Conservation (phyloP, 2,329 filamentous ascomycete species). For the Aureobasidium pullulans region DNA sequence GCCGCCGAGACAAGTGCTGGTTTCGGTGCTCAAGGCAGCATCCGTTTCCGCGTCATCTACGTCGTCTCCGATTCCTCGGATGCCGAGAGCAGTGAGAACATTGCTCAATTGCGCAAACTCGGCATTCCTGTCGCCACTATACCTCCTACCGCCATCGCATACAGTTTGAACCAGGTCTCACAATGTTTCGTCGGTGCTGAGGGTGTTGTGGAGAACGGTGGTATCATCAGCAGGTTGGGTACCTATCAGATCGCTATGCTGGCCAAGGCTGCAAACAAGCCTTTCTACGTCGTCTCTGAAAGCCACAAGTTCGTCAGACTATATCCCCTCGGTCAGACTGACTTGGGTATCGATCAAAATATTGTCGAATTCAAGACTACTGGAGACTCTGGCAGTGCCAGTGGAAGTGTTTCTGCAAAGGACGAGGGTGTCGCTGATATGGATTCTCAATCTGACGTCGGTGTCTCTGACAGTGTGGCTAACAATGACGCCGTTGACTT, state of each 20-base stretch:
- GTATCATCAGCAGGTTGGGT: constrained; percentile 81
- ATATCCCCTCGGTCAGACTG: constrained; percentile 73
- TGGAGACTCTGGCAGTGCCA: constrained; percentile 19
- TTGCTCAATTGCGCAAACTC: constrained; percentile 60
- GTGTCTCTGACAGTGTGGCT: constrained; percentile 15
- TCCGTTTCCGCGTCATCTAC: constrained; percentile 79
- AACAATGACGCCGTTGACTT: constrained; percentile 57
- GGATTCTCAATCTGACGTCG: constrained; percentile 18
- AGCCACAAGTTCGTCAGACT: constrained; percentile 94
- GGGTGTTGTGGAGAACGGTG: constrained; percentile 88
- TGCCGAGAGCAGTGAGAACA: constrained; percentile 62
- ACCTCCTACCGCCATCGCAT: constrained; percentile 66
- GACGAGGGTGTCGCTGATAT: constrained; percentile 26
- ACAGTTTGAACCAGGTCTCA: constrained; percentile 68
- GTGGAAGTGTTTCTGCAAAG: constrained; percentile 16
- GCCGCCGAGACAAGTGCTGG: constrained; percentile 56
- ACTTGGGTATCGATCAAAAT: constrained; percentile 71
- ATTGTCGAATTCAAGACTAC: constrained; percentile 65
- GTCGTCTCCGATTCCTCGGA: constrained; percentile 32
- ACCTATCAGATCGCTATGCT: constrained; percentile 79
- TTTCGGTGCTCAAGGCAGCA: constrained; percentile 43
- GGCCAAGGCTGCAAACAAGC: constrained; percentile 63
- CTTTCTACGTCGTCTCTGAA: constrained; percentile 87
- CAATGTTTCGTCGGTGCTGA: constrained; percentile 63
- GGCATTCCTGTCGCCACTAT: constrained; percentile 81